Evolutionary conservation across 129 eudicot species (phyloP), one percentile per base, ranked within the genome.

Genomic region (Chrysanthemum makinoi): DNA sequence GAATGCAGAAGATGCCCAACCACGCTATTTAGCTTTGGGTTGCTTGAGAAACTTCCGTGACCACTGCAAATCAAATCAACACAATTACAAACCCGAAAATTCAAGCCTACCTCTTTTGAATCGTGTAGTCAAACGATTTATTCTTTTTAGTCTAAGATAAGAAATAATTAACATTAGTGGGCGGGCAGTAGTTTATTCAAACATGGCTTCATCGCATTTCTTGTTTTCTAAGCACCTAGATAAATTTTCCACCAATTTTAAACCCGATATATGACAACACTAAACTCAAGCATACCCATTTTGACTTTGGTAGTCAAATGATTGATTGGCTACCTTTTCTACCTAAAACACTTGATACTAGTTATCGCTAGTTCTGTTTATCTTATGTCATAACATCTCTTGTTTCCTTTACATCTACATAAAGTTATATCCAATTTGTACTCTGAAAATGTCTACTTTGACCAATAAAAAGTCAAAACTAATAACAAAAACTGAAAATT

Each of bases 1-100:
- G 88, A 86, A 81, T 86, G 91, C 18, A 86, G 82, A 73, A 86
- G 47, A 83, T 86, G 91, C 26, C 91, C 91, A 78, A 83, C 91
- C 51, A 86, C 88, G 74, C 84, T 83, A 75, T 86, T 86, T 61
- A 86, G 72, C 75, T 83, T 83, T 5, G 78, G 80, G 35, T 86
- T 58, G 60, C 49, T 83, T 19, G 88, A 83, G 55, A 86, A 86
- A 66, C 91, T 86, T 20, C 91, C 88, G 65, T 86, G 91, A 12
- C 91, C 91, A 65, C 91, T 86, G 62, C 68, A 78, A 71, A 70
- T 24, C 26, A 13, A 50, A 49, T 55, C 54, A 66, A 20, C 48
- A 33, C 62, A 61, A 77, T 68, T 33, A 79, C 66, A 74, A 48
- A 14, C 13, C 12, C 11, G 43, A 48, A 64, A 52, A 19, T 15